A percentile compares a stretch with the other conserved stretches of the same genome.
Conservation (phyloP, 208 protist genomes). For the Leishmania martiniquensis region DNA sequence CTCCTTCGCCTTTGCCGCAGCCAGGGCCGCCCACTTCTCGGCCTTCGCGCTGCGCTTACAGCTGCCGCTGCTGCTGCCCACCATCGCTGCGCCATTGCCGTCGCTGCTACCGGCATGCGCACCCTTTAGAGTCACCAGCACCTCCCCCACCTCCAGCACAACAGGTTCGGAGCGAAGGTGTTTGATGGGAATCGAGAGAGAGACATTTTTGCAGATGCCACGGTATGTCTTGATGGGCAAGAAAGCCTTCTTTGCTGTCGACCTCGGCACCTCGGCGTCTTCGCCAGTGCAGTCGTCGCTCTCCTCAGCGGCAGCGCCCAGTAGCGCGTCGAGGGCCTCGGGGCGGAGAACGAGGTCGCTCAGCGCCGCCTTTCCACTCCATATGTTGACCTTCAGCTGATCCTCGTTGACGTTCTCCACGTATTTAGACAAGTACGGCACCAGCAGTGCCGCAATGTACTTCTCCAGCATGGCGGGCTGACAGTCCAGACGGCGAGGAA, state of each 20-base stretch:
- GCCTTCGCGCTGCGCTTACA: conserved; percentile 39
- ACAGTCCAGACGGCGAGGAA: background rate
- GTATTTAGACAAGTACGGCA: conserved; percentile 86
- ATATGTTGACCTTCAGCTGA: conserved; percentile 80
- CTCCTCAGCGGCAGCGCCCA: conserved; percentile 26
- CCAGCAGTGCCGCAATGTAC: conserved; percentile 77
- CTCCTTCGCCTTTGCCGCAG: conserved; percentile 55
- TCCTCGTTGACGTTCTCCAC: conserved; percentile 85
- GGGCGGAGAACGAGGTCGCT: conserved; percentile 76
- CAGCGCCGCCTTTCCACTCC: conserved; percentile 83
- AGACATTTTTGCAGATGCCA: conserved; percentile 82
- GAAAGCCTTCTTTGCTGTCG: conserved; percentile 11
- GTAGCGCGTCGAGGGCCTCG: conserved; percentile 62
- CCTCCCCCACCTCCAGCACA: conserved; percentile 75
- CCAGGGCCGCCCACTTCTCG: conserved; percentile 45
- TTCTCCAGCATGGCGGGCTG: conserved; percentile 76
- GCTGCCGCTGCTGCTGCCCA: background rate
- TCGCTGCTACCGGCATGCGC: conserved; percentile 13
- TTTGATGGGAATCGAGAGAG: conserved; percentile 75
- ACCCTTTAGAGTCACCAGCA: conserved; percentile 68
- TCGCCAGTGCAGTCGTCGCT: conserved; percentile 12
- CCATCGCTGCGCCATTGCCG: background rate
- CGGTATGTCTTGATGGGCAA: conserved; percentile 55
- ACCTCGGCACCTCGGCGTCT: conserved; percentile 5
- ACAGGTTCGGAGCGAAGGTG: conserved; percentile 85